Evolutionary conservation across 108 stramenopile species (phyloP).

Genomic region (Skeletonema marinoi): DNA sequence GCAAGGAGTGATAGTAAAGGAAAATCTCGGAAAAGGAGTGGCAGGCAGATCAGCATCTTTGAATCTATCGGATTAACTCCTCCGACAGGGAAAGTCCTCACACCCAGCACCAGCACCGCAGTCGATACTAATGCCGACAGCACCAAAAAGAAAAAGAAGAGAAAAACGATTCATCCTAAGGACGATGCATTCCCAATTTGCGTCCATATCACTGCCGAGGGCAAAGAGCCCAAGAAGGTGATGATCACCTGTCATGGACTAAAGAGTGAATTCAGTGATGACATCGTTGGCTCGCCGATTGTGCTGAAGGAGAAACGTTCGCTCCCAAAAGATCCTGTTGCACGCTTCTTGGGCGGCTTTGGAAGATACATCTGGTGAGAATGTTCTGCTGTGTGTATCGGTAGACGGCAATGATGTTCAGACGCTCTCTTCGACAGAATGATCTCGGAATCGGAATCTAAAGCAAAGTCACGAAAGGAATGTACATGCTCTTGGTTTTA

Average conservation of each 20-base stretch:
- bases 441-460: no score
- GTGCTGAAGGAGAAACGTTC: slow-evolving; percentile 6
- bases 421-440: no score
- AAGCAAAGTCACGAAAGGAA: background rate
- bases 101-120: no score
- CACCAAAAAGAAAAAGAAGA: slow-evolving; percentile 4
- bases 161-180: background rate
- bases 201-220: slow-evolving; percentile 3
- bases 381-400: no score
- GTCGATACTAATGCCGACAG: no score
- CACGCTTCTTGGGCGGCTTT: slow-evolving; percentile 15
- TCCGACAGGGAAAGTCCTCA: no score
- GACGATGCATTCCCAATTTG: slow-evolving; percentile 1
- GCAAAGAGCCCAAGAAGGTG: background rate
- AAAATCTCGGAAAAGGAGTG: no score
- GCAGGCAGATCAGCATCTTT: no score
- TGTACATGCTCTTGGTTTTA: background rate
- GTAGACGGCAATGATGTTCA: background rate
- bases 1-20: no score
- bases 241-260: no score
- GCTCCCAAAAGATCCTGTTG: background rate
- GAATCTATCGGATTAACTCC: no score
- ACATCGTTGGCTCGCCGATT: background rate
- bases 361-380: slow-evolving; percentile 15
- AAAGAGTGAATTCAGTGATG: background rate